Conservation (phyloP, 345 rosid genomes). For the Citrus medica region DNA sequence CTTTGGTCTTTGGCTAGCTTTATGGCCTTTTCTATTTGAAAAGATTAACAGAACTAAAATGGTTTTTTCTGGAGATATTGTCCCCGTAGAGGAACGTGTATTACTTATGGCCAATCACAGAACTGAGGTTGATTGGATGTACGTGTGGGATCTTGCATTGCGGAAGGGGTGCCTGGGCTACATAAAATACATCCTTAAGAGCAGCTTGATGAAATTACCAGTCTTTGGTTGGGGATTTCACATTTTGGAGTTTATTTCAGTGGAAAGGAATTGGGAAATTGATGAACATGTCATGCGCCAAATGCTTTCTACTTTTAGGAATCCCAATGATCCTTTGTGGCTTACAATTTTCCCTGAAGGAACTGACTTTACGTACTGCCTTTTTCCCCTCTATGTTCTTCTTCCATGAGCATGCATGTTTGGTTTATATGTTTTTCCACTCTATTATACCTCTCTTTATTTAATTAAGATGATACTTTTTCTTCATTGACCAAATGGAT, state of each 20-base stretch:
- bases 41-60: constrained; percentile 67
- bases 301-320: constrained; percentile 60
- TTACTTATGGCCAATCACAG: constrained; percentile 73
- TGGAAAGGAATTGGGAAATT: constrained; percentile 79
- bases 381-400: constrained; percentile 18
- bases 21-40: constrained; percentile 87
- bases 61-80: constrained; percentile 60
- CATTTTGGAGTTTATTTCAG: constrained; percentile 75
- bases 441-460: not conserved
- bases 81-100: constrained; percentile 54
- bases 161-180: constrained; percentile 69
- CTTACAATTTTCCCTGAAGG: constrained; percentile 92
- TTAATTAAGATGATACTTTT: not conserved
- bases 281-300: constrained; percentile 59
- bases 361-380: constrained; percentile 73
- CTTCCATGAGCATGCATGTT: constrained; percentile 14
- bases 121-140: constrained; percentile 98
- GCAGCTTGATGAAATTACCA: constrained; percentile 78
- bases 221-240: constrained; percentile 91
- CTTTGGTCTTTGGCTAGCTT: constrained; percentile 67
- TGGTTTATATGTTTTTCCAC: not conserved
- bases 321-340: constrained; percentile 77
- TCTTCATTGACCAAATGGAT: not conserved
- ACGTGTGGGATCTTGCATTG: constrained; percentile 79
- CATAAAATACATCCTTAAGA: constrained; percentile 77